Evolutionary conservation across 2,329 filamentous ascomycete genomes (phyloP).

Genomic region (Cordyceps cateniannulata): DNA sequence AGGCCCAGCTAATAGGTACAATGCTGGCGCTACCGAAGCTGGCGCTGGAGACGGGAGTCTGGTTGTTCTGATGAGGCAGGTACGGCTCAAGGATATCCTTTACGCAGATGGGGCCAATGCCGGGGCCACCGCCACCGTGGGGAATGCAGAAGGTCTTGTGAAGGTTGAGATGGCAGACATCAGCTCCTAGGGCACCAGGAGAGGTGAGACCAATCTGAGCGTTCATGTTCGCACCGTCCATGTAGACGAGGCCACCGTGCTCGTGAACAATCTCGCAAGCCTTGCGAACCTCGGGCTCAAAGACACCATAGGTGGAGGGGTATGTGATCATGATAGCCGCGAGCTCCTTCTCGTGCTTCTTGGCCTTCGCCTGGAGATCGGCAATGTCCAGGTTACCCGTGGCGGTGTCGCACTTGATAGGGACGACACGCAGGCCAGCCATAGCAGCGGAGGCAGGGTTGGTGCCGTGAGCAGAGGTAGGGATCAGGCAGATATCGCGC

Average conservation of each 20-base stretch:
- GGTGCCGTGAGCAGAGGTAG: slow-evolving; percentile 90
- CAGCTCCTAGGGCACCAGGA: slow-evolving; percentile 88
- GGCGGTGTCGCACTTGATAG: slow-evolving; percentile 80
- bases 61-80: slow-evolving; percentile 51
- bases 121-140: slow-evolving; percentile 88
- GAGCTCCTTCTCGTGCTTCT: slow-evolving; percentile 78
- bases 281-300: slow-evolving; percentile 81
- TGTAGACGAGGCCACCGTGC: slow-evolving; percentile 90
- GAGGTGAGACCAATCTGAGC: slow-evolving; percentile 94
- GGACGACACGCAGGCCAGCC: slow-evolving; percentile 90
- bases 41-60: slow-evolving; percentile 61
- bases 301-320: slow-evolving; percentile 90
- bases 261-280: slow-evolving; percentile 81
- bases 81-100: slow-evolving; percentile 71
- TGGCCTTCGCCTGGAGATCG: slow-evolving; percentile 81
- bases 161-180: slow-evolving; percentile 94
- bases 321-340: slow-evolving; percentile 97
- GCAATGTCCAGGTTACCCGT: slow-evolving; percentile 86
- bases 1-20: slow-evolving; percentile 89
- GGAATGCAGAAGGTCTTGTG: slow-evolving; percentile 99
- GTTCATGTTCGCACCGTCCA: slow-evolving; percentile 99
- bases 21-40: slow-evolving; percentile 87
- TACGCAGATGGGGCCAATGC: slow-evolving; percentile 89
- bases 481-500: slow-evolving; percentile 89
- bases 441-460: slow-evolving; percentile 94